A percentile compares a stretch with the other conserved stretches of the same genome.
These are phyloP conservation scores for Aspergillus novofumigatus DNA, from an alignment of 2,329 filamentous ascomycete species.

Conservation along the genomic window DNA sequence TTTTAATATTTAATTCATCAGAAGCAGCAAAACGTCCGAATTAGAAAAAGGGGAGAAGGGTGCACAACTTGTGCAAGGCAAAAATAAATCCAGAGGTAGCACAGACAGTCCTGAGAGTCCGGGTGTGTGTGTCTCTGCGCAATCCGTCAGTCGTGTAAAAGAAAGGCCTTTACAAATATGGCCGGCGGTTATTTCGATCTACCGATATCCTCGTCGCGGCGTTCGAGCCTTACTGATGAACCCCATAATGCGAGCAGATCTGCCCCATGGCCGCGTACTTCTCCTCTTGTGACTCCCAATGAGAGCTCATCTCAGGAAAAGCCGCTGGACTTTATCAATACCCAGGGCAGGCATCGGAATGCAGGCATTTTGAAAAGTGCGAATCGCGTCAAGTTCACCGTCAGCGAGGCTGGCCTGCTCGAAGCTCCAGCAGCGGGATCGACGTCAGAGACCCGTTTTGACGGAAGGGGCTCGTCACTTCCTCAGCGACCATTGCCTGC, in stretches of 20 bases:
- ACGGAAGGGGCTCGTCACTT: conserved; percentile 26
- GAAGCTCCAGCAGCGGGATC: conserved; percentile 15
- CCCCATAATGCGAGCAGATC: conserved; percentile 16
- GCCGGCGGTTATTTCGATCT: conserved; percentile 33
- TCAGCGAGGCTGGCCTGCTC: conserved; percentile 19
- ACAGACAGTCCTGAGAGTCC: conserved; percentile 5
- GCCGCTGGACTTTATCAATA: conserved; percentile 18
- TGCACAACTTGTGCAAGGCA: background rate
- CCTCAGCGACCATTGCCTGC: conserved; percentile 31
- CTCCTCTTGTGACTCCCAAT: conserved; percentile 21
- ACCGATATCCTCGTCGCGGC: conserved; percentile 23
- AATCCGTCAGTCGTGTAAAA: conserved; percentile 6
- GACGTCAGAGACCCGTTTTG: conserved; percentile 25
- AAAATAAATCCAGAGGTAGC: conserved; percentile 7
- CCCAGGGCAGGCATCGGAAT: conserved; percentile 34
- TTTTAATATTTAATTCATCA: background rate
- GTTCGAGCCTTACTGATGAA: conserved; percentile 22
- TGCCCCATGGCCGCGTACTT: conserved; percentile 23
- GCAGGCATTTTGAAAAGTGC: conserved; percentile 33
- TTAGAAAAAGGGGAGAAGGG: background rate
- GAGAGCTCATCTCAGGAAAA: conserved; percentile 17
- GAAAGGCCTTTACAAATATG: conserved; percentile 19
- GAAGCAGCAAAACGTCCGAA: background rate
- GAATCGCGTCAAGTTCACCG: conserved; percentile 34
- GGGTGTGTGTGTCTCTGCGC: conserved; percentile 1